Evolutionary conservation across 2,329 filamentous ascomycete genomes (phyloP).

Genomic region (Cladosporium sp.): DNA sequence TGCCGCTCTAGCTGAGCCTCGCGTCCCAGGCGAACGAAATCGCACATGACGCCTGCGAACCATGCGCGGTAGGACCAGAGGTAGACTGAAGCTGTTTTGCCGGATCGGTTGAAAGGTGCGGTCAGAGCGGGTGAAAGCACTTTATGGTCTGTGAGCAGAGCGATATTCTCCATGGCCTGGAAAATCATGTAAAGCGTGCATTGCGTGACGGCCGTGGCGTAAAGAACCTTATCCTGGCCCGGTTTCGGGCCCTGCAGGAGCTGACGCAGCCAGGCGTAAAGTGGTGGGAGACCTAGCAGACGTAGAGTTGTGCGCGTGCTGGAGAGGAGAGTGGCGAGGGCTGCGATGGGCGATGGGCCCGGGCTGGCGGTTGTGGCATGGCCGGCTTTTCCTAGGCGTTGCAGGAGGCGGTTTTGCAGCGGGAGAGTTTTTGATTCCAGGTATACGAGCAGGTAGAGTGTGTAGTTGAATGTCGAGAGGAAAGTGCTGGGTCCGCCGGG

Average conservation of each 20-base stretch:
- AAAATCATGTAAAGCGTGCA: conserved; percentile 40
- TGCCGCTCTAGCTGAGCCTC: conserved; percentile 39
- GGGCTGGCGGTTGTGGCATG: conserved; percentile 21
- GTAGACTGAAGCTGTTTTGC: conserved; percentile 36
- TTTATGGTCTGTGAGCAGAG: conserved; percentile 38
- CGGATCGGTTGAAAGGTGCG: conserved; percentile 28
- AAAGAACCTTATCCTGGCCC: conserved; percentile 38
- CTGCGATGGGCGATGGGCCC: conserved; percentile 27
- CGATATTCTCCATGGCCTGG: conserved; percentile 42
- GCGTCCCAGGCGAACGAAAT: conserved; percentile 38
- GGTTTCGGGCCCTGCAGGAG: conserved; percentile 38
- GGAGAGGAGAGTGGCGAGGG: conserved; percentile 37
- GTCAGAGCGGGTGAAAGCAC: conserved; percentile 34
- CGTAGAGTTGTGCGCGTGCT: conserved; percentile 41
- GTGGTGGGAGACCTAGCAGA: conserved; percentile 39
- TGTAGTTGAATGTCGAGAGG: conserved; percentile 45
- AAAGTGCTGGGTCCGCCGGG: conserved; percentile 42
- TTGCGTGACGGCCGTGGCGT: conserved; percentile 38
- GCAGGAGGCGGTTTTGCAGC: conserved; percentile 31
- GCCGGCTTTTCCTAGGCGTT: conserved; percentile 29
- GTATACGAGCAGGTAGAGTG: conserved; percentile 42
- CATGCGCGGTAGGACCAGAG: conserved; percentile 40
- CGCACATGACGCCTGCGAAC: conserved; percentile 40
- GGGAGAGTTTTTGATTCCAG: conserved; percentile 36
- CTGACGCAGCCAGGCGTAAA: conserved; percentile 42